Base-by-base conservation (phyloP, 495 filamentous ascomycete genomes). In the Trichoderma parareesei region DNA sequence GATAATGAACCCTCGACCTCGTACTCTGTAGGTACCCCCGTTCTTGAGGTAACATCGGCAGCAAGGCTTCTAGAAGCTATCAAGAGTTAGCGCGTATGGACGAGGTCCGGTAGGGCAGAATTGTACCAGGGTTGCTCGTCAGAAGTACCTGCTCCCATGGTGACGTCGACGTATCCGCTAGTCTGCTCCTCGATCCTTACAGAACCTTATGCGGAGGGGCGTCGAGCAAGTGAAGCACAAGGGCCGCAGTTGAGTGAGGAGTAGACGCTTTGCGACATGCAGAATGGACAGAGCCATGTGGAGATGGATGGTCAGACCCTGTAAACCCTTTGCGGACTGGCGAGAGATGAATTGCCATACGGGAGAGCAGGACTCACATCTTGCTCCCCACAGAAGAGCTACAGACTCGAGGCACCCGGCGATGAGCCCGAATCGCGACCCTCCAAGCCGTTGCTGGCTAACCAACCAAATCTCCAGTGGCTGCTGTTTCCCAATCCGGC, bases 31-130 rank as follows among this genome's bases (percentile, higher is more conserved):
- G 43, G 10, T 14, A 46, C 43, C 14, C 13, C 43, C 43, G n/a
- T 46, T 11, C 13, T 49, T 49, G 18, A 9, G 44, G 44, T 48
- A 41, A 41, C 40, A 48, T 48, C 5, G 8, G 20, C 8, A 14
- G 9, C 33, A 33, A 35, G 27, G 33, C 53, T 57, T 57, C 53
- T 57, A 57, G 53, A 57, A 57, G 53, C 16, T 33, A 37, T 57
- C 18, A 35, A 38, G 53, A 33, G 35, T 57, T 57, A 57, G 53
- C 27, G 53, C 27, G 53, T 33, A 37, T 57, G 18, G 27, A 27
- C 27, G 27, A 27, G 53, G 37, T 37, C 53, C 53, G 53, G 53
- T 27, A 57, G 53, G 53, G 33, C 53, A 27, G 53, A 57, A 57
- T 5, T 57, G 53, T 35, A 13, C 6, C 16, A 4, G 27, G 53